Percentiles rank a stretch among this genome's conserved stretches.
phyloP scores from a whole-genome alignment of 2,329 filamentous ascomycete species.

The Graphilbum fragrans region DNA sequence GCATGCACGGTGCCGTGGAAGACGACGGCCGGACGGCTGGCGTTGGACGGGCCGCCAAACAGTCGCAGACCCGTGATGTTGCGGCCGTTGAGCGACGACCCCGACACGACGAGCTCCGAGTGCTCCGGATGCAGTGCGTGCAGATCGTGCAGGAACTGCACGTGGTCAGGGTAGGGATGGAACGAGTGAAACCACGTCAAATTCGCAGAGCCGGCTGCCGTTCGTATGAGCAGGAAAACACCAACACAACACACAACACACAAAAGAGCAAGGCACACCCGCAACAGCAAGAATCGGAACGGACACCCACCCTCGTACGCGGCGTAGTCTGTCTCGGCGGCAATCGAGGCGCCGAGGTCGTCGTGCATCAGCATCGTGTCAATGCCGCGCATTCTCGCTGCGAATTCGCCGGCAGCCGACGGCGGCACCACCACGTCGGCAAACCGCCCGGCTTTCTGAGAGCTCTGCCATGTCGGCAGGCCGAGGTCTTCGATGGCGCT shows the following conservation, averaged over 20 bases:
- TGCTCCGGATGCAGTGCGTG: slow-evolving; percentile 29
- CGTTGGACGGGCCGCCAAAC: slow-evolving; percentile 24
- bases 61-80: slow-evolving; percentile 49
- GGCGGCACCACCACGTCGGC: slow-evolving; percentile 30
- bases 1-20: slow-evolving; percentile 48
- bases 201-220: slow-evolving; percentile 13
- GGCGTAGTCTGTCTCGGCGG: slow-evolving; percentile 18
- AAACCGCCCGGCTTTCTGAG: slow-evolving; percentile 19
- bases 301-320: slow-evolving; percentile 18
- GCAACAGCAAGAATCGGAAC: too few species aligned
- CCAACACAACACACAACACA: neutral
- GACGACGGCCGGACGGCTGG: slow-evolving; percentile 34
- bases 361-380: slow-evolving; percentile 23
- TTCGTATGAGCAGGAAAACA: too few species aligned
- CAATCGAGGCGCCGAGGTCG: slow-evolving; percentile 25
- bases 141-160: slow-evolving; percentile 33
- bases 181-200: slow-evolving; percentile 40
- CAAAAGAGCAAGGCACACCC: too few species aligned
- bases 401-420: slow-evolving; percentile 19
- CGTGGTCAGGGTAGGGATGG: slow-evolving; percentile 39
- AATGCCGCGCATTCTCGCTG: slow-evolving; percentile 13
- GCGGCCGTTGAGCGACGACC: slow-evolving; percentile 31
- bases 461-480: slow-evolving; percentile 24
- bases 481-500: slow-evolving; percentile 21
- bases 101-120: slow-evolving; percentile 33